A percentile compares a stretch with the other conserved stretches of the same genome.
phyloP scores from a whole-genome alignment of 2,329 filamentous ascomycete species.

The Aspergillus thermomutatus region DNA sequence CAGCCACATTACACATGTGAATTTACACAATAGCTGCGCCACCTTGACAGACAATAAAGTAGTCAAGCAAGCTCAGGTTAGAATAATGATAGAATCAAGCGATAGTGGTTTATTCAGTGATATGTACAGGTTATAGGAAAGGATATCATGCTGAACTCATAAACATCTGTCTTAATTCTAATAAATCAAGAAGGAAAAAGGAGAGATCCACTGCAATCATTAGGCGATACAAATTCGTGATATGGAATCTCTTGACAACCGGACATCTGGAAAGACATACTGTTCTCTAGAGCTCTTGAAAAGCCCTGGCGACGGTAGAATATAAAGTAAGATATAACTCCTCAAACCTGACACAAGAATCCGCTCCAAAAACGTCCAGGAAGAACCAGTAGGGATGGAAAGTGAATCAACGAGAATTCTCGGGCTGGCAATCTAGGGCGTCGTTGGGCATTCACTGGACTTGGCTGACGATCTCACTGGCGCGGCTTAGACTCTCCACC shows the following conservation, averaged over 20 bases:
- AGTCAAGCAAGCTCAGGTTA: neutral
- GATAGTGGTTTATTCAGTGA: neutral
- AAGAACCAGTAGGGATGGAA: slow-evolving; percentile 11
- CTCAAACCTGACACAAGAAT: slow-evolving; percentile 4
- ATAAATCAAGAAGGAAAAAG: slow-evolving; percentile 2
- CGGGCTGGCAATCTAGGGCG: neutral
- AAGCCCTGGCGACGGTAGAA: slow-evolving; percentile 10
- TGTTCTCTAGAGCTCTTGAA: slow-evolving; percentile 5
- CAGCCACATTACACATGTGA: neutral
- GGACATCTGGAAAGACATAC: slow-evolving; percentile 12
- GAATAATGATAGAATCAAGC: neutral
- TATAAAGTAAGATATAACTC: slow-evolving; percentile 13
- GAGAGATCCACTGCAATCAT: slow-evolving; percentile 18
- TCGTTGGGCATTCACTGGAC: slow-evolving; percentile 48
- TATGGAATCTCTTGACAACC: slow-evolving; percentile 13
- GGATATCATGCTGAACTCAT: neutral
- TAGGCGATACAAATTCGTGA: slow-evolving; percentile 25
- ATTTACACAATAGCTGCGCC: neutral
- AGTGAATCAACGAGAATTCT: slow-evolving; percentile 13
- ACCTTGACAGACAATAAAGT: neutral
- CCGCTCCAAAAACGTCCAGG: slow-evolving; percentile 12
- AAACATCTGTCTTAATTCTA: slow-evolving; percentile 12
- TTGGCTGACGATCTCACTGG: slow-evolving; percentile 91
- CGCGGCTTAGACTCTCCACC: slow-evolving; percentile 87
- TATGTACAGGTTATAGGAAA: neutral